Evolutionary conservation across 108 stramenopile species (phyloP).

Genomic region (Stephanodiscus minutulus): DNA sequence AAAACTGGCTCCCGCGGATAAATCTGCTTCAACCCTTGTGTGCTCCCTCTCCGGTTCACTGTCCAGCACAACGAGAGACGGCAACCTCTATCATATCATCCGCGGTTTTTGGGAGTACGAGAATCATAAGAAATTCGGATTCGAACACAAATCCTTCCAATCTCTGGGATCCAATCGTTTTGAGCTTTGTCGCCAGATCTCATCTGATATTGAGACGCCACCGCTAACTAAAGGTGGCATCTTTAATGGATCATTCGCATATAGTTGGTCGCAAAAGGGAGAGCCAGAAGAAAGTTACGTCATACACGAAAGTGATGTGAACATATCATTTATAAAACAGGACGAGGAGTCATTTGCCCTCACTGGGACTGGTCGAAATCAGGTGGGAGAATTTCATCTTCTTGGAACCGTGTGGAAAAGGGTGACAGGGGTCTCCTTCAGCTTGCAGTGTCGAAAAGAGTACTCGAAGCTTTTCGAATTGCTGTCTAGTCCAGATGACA

Average conservation of each 20-base stretch:
- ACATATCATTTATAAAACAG: not conserved
- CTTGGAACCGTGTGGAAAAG: conserved; percentile 3
- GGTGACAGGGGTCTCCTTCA: not conserved
- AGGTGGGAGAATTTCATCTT: conserved; percentile 22
- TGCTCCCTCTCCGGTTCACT: conserved; percentile 8
- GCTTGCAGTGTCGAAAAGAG: not conserved
- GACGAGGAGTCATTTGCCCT: not conserved
- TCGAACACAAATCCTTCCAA: not conserved
- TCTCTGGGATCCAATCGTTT: conserved; percentile 2
- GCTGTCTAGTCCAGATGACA: not conserved
- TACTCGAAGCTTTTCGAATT: not conserved
- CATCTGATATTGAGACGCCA: not conserved
- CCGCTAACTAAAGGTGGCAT: conserved; percentile 11
- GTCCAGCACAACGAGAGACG: not conserved
- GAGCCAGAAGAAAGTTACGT: not conserved
- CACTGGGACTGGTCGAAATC: conserved; percentile 19
- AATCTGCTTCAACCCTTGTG: conserved; percentile 6
- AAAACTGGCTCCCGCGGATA: not conserved
- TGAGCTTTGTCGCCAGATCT: conserved; percentile 12
- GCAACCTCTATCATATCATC: not conserved
- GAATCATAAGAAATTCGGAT: not conserved
- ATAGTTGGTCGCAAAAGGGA: not conserved
- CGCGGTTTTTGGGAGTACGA: conserved; percentile 23
- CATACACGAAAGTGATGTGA: conserved; percentile 16
- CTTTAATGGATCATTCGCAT: conserved; percentile 22